Evolutionary conservation across 1,139 yeast species (phyloP), one percentile per base, ranked within the genome.

Genomic region (Suhomyces guaymorum): DNA sequence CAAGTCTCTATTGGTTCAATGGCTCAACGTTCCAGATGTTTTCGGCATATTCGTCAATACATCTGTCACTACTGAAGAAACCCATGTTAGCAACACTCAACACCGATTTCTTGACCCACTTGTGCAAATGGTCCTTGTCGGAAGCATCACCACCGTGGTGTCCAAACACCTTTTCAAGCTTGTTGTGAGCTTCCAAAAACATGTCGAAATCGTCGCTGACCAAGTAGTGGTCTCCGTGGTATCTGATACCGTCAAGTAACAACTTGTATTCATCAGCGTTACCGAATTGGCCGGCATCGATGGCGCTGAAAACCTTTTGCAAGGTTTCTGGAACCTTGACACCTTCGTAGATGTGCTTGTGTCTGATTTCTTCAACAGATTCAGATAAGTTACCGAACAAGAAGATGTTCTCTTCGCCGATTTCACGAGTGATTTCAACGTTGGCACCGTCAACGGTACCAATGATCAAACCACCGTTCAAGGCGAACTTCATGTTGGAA

Each of bases 391-490:
- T 87, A 55, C 97, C 97, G 58, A 89, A 89, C 57, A 89, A 70
- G 70, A 88, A 89, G 59, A 90, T 87, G 61, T 90, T 88, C 35
- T 87, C 95, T 57, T 89, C 95, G 33, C 96, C 96, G 50, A 87
- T 79, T 64, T 90, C 97, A 52, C 96, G 78, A 15, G 96, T 85
- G 57, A 90, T 87, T 66, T 90, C 97, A 37, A 90, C 95, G 56
- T 89, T 90, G 44, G 97, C 97, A 57, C 97, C 97, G 57, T 90
- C 97, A 47, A 90, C 96, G 12, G 97, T 89, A 57, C 97, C 97
- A 51, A 89, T 82, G 49, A 89, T 86, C 48, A 90, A 74, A 34
- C 97, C 97, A 62, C 96, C 97, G 55, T 88, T 89, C 63, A 89
- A 69, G 19, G 89, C 96, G 58, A 89, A 89, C 67, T 89, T 90